Conservation (phyloP, 2,329 filamentous ascomycete genomes). For the Endothia cerciana region DNA sequence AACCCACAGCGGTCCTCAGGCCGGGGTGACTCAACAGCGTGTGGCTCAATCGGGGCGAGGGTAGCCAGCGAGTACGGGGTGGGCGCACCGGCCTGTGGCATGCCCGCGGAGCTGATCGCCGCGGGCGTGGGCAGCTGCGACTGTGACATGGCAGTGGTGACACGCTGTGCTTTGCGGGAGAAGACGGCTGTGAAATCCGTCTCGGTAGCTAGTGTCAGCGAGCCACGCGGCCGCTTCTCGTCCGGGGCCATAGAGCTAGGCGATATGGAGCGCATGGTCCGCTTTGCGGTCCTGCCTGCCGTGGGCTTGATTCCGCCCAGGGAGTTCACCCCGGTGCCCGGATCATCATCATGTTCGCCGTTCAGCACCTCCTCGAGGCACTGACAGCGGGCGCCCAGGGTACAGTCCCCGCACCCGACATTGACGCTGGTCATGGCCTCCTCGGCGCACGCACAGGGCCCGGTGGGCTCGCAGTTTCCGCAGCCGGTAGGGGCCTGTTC, state of each 20-base stretch:
- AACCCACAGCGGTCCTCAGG: conserved; percentile 77
- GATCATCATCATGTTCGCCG: conserved; percentile 36
- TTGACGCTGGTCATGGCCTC: conserved; percentile 58
- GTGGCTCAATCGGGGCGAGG: conserved; percentile 20
- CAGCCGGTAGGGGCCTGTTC: conserved; percentile 51
- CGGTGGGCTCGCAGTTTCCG: conserved; percentile 58
- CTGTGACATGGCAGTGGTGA: conserved; percentile 29
- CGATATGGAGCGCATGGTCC: conserved; percentile 39
- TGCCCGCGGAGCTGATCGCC: conserved; percentile 28
- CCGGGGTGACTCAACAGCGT: conserved; percentile 24
- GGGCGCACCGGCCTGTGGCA: conserved; percentile 31
- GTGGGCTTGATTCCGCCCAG: conserved; percentile 8
- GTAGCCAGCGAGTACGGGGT: conserved; percentile 36
- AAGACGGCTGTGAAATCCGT: conserved; percentile 76
- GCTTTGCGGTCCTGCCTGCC: conserved; percentile 25
- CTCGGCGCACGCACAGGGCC: conserved; percentile 62
- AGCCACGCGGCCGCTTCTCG: conserved; percentile 60
- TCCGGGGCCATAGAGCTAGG: conserved; percentile 46
- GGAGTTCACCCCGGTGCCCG: conserved; percentile 12
- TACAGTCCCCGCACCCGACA: conserved; percentile 69
- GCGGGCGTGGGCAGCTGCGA: conserved; percentile 40
- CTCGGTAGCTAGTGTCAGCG: conserved; percentile 56
- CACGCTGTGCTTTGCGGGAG: conserved; percentile 47
- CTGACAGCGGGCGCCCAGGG: conserved; percentile 63
- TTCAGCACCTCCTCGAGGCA: conserved; percentile 56